A percentile compares a stretch with the other conserved stretches of the same genome.
Conservation (phyloP, 352 stramenopile genomes). For the Paralagenidium karlingii region DNA sequence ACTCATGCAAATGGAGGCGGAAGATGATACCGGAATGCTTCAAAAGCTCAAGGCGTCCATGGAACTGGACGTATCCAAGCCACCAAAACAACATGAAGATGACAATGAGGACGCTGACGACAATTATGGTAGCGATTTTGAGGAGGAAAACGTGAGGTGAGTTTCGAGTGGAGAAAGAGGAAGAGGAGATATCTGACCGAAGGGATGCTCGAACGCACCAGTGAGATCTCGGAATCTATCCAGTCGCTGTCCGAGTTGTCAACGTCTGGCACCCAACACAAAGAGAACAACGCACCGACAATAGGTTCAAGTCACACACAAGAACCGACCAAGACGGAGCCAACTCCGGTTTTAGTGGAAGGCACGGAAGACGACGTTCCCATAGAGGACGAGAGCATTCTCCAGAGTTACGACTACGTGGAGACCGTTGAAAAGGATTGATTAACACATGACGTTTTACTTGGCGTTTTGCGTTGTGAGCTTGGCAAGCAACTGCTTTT, state of each 20-base stretch:
- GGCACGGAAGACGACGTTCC: slow-evolving; percentile 28
- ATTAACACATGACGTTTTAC: too few species aligned
- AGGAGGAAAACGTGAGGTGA: slow-evolving; percentile 64
- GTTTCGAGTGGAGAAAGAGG: not conserved
- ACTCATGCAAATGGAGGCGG: slow-evolving; percentile 74
- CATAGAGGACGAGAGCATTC: slow-evolving; percentile 42
- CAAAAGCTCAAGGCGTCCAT: slow-evolving; percentile 65
- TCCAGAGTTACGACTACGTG: slow-evolving; percentile 81
- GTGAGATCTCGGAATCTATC: slow-evolving; percentile 47
- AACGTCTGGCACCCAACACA: slow-evolving; percentile 19
- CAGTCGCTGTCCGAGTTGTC: slow-evolving; percentile 43
- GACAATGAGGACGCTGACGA: slow-evolving; percentile 24
- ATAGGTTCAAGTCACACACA: slow-evolving; percentile 1
- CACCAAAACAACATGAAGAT: not conserved
- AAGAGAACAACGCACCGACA: not conserved
- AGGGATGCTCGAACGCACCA: slow-evolving; percentile 3
- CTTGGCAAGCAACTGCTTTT: slow-evolving; percentile 15
- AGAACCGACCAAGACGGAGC: slow-evolving; percentile 1
- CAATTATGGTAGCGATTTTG: slow-evolving; percentile 74
- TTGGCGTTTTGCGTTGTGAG: not conserved
- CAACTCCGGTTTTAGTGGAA: slow-evolving; percentile 8
- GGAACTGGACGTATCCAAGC: slow-evolving; percentile 17
- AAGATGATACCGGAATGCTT: slow-evolving; percentile 65
- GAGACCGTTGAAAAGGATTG: slow-evolving; percentile 44
- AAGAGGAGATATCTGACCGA: not conserved